phyloP scores from a whole-genome alignment of 768 basidiomycete species.

The Pleurotus ostreatus region DNA sequence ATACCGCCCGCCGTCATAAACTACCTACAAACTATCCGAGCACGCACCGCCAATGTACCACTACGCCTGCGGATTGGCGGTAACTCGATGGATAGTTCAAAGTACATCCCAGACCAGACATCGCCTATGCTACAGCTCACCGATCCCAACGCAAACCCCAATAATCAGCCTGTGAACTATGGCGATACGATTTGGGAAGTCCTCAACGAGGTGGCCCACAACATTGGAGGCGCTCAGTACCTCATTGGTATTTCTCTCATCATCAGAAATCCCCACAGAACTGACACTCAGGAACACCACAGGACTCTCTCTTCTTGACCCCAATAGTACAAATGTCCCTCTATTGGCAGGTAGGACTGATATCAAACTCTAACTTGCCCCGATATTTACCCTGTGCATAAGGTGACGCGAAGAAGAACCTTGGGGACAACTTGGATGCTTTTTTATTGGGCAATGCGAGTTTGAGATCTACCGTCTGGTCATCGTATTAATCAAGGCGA shows the following conservation, averaged over 20 bases:
- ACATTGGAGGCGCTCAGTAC: conserved; percentile 26
- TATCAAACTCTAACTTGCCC: neutral
- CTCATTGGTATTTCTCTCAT: conserved; percentile 22
- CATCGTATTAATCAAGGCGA: neutral
- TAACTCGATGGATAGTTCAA: conserved; percentile 42
- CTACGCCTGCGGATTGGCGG: conserved; percentile 49
- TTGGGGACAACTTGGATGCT: conserved; percentile 39
- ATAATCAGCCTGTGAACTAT: conserved; percentile 46
- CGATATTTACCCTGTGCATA: conserved; percentile 10
- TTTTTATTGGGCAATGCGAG: conserved; percentile 47
- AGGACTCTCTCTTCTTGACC: conserved; percentile 41
- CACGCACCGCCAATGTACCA: conserved; percentile 37
- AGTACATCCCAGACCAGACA: conserved; percentile 34
- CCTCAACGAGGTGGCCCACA: conserved; percentile 30
- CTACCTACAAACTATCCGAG: conserved; percentile 51
- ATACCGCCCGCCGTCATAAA: conserved; percentile 54
- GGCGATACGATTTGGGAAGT: conserved; percentile 45
- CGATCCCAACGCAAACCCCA: conserved; percentile 27
- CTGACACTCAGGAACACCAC: neutral
- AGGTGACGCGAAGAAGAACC: conserved; percentile 29
- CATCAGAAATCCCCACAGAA: too few relatives aligned
- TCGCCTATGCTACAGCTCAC: conserved; percentile 38
- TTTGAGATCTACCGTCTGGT: neutral
- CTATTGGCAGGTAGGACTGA: conserved; percentile 19
- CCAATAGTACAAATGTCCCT: conserved; percentile 31